Evolutionary conservation across 169 alveolate genomes (phyloP).

Genomic region (Eimeria acervulina): DNA sequence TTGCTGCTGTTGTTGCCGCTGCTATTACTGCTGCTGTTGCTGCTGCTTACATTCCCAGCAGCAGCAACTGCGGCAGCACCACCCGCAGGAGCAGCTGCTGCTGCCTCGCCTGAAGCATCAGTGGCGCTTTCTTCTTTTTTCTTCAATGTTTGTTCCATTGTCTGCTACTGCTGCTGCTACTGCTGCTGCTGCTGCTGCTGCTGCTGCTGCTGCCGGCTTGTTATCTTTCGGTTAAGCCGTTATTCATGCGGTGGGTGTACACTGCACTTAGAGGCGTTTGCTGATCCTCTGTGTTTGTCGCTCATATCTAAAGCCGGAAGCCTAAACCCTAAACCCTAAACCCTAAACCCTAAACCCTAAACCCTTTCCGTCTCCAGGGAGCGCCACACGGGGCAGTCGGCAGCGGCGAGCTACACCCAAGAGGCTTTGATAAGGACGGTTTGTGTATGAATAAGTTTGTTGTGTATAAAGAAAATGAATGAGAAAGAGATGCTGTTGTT

Average conservation of each 20-base stretch:
- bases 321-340: conserved; percentile 28
- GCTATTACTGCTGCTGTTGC: not conserved
- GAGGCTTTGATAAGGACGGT: not conserved
- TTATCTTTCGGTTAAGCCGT: not conserved
- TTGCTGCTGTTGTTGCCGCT: not conserved
- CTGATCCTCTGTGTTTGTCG: not conserved
- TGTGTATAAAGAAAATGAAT: not conserved
- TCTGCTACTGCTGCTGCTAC: not conserved
- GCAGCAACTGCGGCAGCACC: conserved; percentile 36
- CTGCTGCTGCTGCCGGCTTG: conserved; percentile 25
- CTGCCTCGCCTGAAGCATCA: not conserved
- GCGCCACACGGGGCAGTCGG: conserved; percentile 41
- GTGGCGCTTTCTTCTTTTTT: not conserved
- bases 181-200: conserved; percentile 40
- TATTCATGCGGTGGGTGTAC: conserved; percentile 40
- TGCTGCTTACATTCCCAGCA: conserved; percentile 15
- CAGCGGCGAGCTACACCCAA: not conserved
- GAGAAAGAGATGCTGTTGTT: not conserved
- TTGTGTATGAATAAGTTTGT: not conserved
- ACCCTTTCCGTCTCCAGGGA: not conserved
- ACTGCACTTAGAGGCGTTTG: conserved; percentile 18
- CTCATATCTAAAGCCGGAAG: conserved; percentile 30
- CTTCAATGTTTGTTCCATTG: not conserved
- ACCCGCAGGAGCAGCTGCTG: not conserved
- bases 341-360: conserved; percentile 38